A percentile compares a stretch with the other conserved stretches of the same genome.
phyloP scores from a whole-genome alignment of 768 basidiomycete species.

The Psilocybe tampanensis region DNA sequence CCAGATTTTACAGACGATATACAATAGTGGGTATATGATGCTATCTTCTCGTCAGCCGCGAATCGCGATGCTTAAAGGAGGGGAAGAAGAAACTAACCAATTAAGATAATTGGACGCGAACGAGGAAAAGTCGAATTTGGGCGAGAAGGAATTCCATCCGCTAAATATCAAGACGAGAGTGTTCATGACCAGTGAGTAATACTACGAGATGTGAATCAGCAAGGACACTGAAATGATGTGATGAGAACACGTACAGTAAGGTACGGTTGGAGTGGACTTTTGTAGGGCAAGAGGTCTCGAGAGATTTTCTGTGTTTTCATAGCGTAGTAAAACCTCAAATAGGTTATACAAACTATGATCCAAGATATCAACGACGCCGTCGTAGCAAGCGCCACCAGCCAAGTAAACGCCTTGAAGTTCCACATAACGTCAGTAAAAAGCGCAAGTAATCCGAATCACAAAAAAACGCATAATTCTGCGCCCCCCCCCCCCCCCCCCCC shows the following conservation, averaged over 20 bases:
- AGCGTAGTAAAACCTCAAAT: constrained; percentile 32
- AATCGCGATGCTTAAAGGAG: background rate
- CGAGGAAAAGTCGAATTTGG: constrained; percentile 20
- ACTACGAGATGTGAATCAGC: constrained; percentile 15
- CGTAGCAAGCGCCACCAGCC: constrained; percentile 31
- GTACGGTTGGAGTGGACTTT: constrained; percentile 50
- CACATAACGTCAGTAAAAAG: background rate
- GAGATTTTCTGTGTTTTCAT: constrained; percentile 31
- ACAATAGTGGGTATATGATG: constrained; percentile 27
- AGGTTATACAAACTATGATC: constrained; percentile 31
- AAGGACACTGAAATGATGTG: background rate
- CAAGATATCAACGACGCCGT: constrained; percentile 34
- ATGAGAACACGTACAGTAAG: constrained; percentile 30
- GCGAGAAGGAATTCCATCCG: constrained; percentile 31
- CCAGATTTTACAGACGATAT: constrained; percentile 26
- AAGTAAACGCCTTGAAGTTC: constrained; percentile 25
- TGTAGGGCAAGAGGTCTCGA: constrained; percentile 33
- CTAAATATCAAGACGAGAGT: constrained; percentile 29
- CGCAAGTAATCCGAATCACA: too few species aligned
- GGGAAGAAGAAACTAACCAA: constrained; percentile 21
- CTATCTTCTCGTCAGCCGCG: constrained; percentile 7
- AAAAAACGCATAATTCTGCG: too few species aligned
- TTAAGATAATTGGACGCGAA: constrained; percentile 34
- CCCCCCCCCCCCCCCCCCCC: too few species aligned
- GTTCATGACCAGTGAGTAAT: constrained; percentile 30